Base-by-base conservation (phyloP, 2,329 filamentous ascomycete genomes). In the Endocalyx cinctus region DNA sequence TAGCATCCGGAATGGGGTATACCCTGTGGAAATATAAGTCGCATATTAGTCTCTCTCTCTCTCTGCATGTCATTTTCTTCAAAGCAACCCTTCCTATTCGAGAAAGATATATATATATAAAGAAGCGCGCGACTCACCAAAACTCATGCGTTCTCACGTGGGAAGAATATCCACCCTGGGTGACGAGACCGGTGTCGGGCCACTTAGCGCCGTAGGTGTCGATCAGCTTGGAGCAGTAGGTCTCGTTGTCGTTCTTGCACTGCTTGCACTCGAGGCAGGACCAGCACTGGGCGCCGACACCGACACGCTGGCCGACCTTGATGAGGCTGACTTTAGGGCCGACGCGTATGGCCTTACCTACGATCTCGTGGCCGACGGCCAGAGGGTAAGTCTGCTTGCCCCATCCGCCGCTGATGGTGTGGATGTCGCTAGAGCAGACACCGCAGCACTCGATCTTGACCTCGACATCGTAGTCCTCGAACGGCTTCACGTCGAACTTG, bases 401-500 rank as follows among this genome's bases (percentile, higher is more conserved):
- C 81, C 81, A 85, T 41, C 81, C 79, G 42, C 79, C 79, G 51
- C 60, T 77, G 55, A 86, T 72, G 39, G 78, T 85, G 63, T 85
- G 82, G 29, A 84, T 67, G 53, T 87, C 82, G 46, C 76, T 82
- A 47, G 81, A 77, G 57, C 83, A 87, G 33, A 87, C 72, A 53
- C 86, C 84, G 54, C 85, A 90, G 55, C 77, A 81, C 46, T 88
- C 80, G 51, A 95, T 82, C 69, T 89, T 84, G 63, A 95, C 77
- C 57, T 94, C 87, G 50, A 95, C 78, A 56, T 95, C 87, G 61
- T 86, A 75, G 57, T 89, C 85, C 45, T 82, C 86, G 57, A 94
- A 94, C 13, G 84, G 84, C 68, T 94, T 92, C 38, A 89, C 79
- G 48, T 80, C 75, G 68, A 87, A 87, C 68, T 89, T 60, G 54